Evolutionary conservation across 2,329 filamentous ascomycete genomes (phyloP).

Genomic region (Stagonosporopsis chrysanthemi): DNA sequence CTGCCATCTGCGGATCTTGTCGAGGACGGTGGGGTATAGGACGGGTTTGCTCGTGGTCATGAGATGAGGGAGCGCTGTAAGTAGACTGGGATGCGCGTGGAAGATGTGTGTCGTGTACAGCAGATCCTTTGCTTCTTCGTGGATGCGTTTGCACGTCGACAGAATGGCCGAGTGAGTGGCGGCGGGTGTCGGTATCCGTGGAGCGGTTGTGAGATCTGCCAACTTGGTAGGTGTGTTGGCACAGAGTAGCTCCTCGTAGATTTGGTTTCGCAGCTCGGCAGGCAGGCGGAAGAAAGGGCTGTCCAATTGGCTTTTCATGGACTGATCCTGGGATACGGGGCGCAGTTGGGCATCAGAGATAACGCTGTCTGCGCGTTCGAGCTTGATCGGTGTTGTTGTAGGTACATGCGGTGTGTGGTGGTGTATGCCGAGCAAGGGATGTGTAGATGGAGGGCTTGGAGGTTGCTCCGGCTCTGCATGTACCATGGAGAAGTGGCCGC

Average conservation of each 20-base stretch:
- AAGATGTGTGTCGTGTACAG: slow-evolving; percentile 61
- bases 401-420: slow-evolving; percentile 10
- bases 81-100: slow-evolving; percentile 57
- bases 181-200: slow-evolving; percentile 16
- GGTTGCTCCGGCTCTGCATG: slow-evolving; percentile 11
- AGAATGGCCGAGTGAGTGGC: slow-evolving; percentile 52
- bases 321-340: neutral
- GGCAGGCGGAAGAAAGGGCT: slow-evolving; percentile 58
- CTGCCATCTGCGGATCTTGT: slow-evolving; percentile 54
- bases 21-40: slow-evolving; percentile 36
- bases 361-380: slow-evolving; percentile 9
- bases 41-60: slow-evolving; percentile 48
- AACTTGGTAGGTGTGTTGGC: slow-evolving; percentile 22
- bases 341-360: neutral
- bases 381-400: slow-evolving; percentile 15
- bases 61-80: slow-evolving; percentile 56
- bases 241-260: slow-evolving; percentile 56
- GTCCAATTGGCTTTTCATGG: slow-evolving; percentile 20
- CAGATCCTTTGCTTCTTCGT: slow-evolving; percentile 53
- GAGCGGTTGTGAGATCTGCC: slow-evolving; percentile 9
- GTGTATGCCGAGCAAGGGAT: slow-evolving; percentile 19
- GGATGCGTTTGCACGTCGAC: slow-evolving; percentile 50
- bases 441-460: slow-evolving; percentile 14
- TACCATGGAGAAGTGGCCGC: slow-evolving; percentile 27
- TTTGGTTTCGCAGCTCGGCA: slow-evolving; percentile 67